Evolutionary conservation across 2,329 filamentous ascomycete genomes (phyloP), one percentile per base, ranked within the genome.

Genomic region (Davidsoniella virescens): DNA sequence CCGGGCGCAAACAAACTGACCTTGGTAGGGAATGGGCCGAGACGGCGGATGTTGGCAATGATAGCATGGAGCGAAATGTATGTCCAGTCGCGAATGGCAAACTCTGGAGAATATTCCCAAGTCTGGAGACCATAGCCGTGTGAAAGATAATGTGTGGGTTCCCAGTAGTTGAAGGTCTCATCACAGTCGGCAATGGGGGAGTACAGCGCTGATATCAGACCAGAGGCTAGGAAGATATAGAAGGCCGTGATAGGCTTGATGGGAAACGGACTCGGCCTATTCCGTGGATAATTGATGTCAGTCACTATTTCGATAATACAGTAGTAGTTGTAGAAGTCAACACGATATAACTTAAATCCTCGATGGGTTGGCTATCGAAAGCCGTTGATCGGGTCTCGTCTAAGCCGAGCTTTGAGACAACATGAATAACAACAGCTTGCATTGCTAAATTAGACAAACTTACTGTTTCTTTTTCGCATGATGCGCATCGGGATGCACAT

Each of bases 131-230:
- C 92, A 61, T 94, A 90, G 58, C 86, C 85, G 69, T 95, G 87
- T 53, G 80, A 83, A 25, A 98, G 75, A 65, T 95, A 98, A 65
- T 98, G 92, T 0, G 88, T 80, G 0, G 92, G 90, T 60, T 98
- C 92, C 87, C 90, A 98, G 70, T 94, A 98, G 64, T 98, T 98
- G 74, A 94, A 98, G 9, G 90, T 90, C 69, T 98, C 92, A 59
- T 98, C 92, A 63, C 92, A 98, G 65, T 98, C 92, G 63, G 95
- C 88, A 56, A 98, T 94, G 0, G 92, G 92, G 2, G 87, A 81
- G 62, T 82, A 90, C 29, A 83, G 60, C 9, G 90, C 92, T 5
- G 90, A 84, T 18, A 90, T 59, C 16, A 83, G 56, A 61, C 87
- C 87, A 56, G 83, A 80, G 26, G 70, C 68, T 43, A 93, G 69